Conservation (phyloP, 768 basidiomycete genomes). For the Fomitopsis pulvina region DNA sequence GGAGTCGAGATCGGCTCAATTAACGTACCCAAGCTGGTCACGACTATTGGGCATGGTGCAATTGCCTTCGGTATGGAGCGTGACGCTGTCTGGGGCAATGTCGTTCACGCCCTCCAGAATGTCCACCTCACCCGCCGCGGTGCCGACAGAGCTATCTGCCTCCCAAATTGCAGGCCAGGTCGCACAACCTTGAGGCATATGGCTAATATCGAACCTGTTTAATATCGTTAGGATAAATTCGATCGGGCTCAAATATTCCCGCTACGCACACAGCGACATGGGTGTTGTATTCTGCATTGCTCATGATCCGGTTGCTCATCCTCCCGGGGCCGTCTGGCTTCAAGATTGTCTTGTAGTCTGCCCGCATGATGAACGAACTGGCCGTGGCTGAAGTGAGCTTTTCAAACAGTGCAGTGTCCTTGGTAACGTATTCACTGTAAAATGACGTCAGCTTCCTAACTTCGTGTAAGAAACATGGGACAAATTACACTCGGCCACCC, state of each 20-base stretch:
- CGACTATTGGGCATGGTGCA: slow-evolving; percentile 19
- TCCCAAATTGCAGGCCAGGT: slow-evolving; percentile 52
- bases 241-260: neutral
- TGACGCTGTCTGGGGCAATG: slow-evolving; percentile 13
- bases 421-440: slow-evolving; percentile 31
- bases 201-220: slow-evolving; percentile 32
- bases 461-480: neutral
- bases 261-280: slow-evolving; percentile 42
- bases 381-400: slow-evolving; percentile 50
- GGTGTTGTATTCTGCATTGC: slow-evolving; percentile 41
- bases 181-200: slow-evolving; percentile 43
- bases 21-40: slow-evolving; percentile 24
- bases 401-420: slow-evolving; percentile 36
- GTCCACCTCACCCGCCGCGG: slow-evolving; percentile 49
- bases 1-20: neutral
- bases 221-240: neutral
- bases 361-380: slow-evolving; percentile 43
- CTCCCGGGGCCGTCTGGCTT: slow-evolving; percentile 33
- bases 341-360: slow-evolving; percentile 31
- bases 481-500: slow-evolving; percentile 52
- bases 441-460: neutral
- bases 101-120: slow-evolving; percentile 36
- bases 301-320: slow-evolving; percentile 45
- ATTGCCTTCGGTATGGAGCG: slow-evolving; percentile 20
- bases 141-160: slow-evolving; percentile 21